Conservation (phyloP, 2,329 filamentous ascomycete species). For the Xylaria multiplex region DNA sequence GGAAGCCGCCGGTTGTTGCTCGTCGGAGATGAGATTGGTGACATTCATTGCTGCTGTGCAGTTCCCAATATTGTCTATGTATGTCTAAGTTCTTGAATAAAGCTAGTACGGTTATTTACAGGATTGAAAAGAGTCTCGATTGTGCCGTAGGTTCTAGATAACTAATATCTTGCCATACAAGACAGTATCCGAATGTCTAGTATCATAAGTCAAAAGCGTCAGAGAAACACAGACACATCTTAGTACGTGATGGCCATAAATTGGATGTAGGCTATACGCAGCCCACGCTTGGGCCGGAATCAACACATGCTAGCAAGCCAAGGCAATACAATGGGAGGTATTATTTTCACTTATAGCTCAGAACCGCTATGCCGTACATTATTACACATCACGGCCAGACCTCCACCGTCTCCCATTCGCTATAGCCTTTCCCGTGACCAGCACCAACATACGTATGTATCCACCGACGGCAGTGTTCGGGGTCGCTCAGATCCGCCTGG, state of each 20-base stretch:
- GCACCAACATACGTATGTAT: constrained; percentile 68
- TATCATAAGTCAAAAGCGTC: not conserved
- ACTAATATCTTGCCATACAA: not conserved
- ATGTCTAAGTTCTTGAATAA: too few species aligned
- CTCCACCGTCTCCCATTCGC: constrained; percentile 74
- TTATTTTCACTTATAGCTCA: not conserved
- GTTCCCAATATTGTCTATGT: too few species aligned
- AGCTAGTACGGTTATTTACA: not conserved
- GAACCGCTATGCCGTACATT: too few species aligned
- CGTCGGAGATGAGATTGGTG: too few species aligned
- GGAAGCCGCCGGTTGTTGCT: too few species aligned
- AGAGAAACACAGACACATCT: not conserved
- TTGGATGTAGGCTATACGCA: not conserved
- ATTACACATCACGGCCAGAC: constrained; percentile 67
- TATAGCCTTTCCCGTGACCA: constrained; percentile 46
- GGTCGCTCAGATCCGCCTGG: constrained; percentile 75
- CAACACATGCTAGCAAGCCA: not conserved
- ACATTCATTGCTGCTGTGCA: too few species aligned
- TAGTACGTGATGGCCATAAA: not conserved
- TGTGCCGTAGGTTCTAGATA: not conserved
- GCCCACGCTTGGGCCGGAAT: not conserved
- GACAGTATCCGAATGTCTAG: too few species aligned
- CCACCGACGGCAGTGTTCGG: constrained; percentile 70
- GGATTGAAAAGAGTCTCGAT: not conserved
- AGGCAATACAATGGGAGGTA: not conserved